Conservation (phyloP, 1,284 basidiomycete genomes). For the Cystobasidium slooffiae region DNA sequence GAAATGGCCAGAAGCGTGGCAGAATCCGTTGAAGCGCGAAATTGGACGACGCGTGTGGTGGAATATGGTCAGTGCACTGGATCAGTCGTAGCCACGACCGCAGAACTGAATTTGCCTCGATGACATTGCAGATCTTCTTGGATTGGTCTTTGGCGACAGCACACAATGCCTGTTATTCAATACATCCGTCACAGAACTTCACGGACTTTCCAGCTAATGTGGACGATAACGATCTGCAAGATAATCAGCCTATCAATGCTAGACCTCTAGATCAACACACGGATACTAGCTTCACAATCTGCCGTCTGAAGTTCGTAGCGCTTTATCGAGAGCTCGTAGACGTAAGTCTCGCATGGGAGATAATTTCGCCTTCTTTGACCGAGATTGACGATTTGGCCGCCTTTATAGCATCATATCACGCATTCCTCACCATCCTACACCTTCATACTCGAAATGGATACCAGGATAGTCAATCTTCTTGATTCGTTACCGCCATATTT, state of each 20-base stretch:
- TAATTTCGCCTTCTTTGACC: not conserved
- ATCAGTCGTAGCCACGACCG: too few species aligned
- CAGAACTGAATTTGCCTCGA: constrained; percentile 18
- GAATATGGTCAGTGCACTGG: constrained; percentile 49
- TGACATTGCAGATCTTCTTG: constrained; percentile 21
- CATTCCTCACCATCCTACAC: constrained; percentile 31
- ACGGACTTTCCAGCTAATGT: constrained; percentile 53
- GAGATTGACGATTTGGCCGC: not conserved
- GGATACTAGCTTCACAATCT: constrained; percentile 51
- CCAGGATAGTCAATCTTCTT: constrained; percentile 43
- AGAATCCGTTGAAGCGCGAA: constrained; percentile 50
- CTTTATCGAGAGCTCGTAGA: constrained; percentile 53
- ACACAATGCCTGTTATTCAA: constrained; percentile 53
- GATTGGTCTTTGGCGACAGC: constrained; percentile 53
- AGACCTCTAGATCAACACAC: constrained; percentile 50
- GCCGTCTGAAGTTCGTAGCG: constrained; percentile 48
- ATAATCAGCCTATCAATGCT: constrained; percentile 47
- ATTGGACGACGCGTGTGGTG: constrained; percentile 54
- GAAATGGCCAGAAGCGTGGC: constrained; percentile 45
- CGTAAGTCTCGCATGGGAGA: constrained; percentile 43
- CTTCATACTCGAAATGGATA: constrained; percentile 48
- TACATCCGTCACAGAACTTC: constrained; percentile 52
- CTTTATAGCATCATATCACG: constrained; percentile 19
- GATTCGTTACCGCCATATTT: constrained; percentile 47
- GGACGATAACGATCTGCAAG: constrained; percentile 49